Evolutionary conservation across 257 asterid species (phyloP), one percentile per base, ranked within the genome.

Genomic region (Solanum neorickii): DNA sequence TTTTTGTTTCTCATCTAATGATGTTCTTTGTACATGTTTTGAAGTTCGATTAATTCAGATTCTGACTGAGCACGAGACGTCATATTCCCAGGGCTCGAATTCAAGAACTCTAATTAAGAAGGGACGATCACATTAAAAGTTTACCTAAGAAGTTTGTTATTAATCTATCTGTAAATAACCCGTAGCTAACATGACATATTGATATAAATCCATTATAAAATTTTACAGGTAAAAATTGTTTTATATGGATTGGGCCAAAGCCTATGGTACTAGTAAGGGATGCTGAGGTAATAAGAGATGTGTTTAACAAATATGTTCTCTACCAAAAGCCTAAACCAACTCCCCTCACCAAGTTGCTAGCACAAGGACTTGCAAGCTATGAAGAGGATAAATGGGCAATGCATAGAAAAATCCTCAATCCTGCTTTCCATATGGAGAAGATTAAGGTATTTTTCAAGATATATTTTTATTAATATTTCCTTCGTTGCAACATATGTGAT

Each of bases 381-480:
- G 97, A 94, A 12, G 88, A 85, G 6, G 93, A 93, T 5, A 89
- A 91, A 90, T 94, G 97, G 98, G 87, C 91, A 14, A 94, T 93
- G 65, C 95, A 93, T 62, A 90, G 97, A 56, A 95, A 87, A 83
- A 62, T 95, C 75, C 86, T 95, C 88, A 93, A 90, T 89, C 94
- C 97, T 23, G 94, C 95, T 82, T 95, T 95, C 92, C 94, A 93
- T 59, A 29, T 88, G 2, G 95, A 94, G 76, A 94, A 87, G 56
- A 33, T 87, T 52, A 87, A 87, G 89, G 89, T 87, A 76, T n/a
- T 12, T 27, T 3, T 6, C 41, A 41, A 41, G 44, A 41, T 41
- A 41, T 41, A 41, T 2, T 41, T 41, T 41, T 41, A 41, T 41
- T 41, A 41, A 41, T 41, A 41, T 41, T 49, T 2, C 59, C 59